Evolutionary conservation across 75 land plant species (phyloP), one percentile per base, ranked within the genome.

Genomic region (Pinus taeda): DNA sequence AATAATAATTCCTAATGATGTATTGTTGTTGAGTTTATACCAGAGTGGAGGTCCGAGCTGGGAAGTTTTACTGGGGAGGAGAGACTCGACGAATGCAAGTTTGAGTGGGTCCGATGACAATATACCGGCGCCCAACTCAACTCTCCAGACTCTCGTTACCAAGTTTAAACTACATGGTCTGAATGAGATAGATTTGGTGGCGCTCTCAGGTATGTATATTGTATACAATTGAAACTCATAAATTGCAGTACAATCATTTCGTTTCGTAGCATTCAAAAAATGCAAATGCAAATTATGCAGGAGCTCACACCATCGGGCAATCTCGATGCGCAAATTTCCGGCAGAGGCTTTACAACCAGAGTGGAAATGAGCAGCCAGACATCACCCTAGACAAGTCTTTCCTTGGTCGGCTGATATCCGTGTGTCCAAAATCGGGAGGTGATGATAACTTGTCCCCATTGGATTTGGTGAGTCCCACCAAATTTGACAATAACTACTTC

Each of bases 401-500:
- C 37, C 85, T 81, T 20, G 57, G 74, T 17, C 64, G 83, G 55
- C 70, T 91, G 39, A 77, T 79, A 5, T 24, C 81, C 1, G 22
- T 70, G 11, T 91, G 96, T 83, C 96, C 95, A 0, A 75, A 75
- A 61, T 85, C 88, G 24, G 92, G 90, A 21, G 90, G 88, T 13
- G 92, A 93, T 81, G 65, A 86, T 58, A 88, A 81, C 80, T 70
- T 84, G 24, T 89, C 88, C 15, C 76, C 82, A 57, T 67, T 93
- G 76, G 97, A 91, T 85, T 45, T 74, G 29, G 83, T 77, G 45
- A 85, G 64, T 74, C 85, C 89, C 1, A 57, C 78, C 21, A 76
- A 82, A 73, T 93, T 93, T 59, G 96, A 93, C 81, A 93, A 91
- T 88, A 62, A n/a, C 78, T 91, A 91, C 82, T 93, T 81, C 90